These are phyloP conservation scores for Thielaviopsis punctulata DNA, from an alignment of 2,329 filamentous ascomycete genomes.

Conservation along the genomic window DNA sequence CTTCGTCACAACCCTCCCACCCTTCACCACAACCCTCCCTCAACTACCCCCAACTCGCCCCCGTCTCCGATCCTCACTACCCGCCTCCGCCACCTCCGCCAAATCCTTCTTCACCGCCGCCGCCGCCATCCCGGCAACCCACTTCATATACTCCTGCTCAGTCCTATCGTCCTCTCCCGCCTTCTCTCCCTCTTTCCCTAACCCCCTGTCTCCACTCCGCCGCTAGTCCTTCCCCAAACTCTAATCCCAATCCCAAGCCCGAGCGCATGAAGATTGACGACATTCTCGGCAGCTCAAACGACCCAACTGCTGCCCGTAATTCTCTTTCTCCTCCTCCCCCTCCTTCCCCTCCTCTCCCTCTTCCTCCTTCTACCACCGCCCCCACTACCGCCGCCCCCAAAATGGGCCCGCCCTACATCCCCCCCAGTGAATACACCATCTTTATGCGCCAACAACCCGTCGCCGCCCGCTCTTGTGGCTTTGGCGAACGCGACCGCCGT, in stretches of 20 bases:
- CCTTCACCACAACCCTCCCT: too few species aligned
- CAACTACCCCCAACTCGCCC: too few species aligned
- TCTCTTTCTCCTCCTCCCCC: background rate
- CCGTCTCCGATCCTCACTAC: too few species aligned
- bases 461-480: constrained; percentile 65
- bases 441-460: constrained; percentile 60
- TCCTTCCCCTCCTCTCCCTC: background rate
- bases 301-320: background rate
- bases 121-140: too few species aligned
- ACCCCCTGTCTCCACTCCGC: too few species aligned
- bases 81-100: too few species aligned
- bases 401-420: background rate
- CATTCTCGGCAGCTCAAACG: constrained; percentile 11
- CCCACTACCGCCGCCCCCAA: background rate
- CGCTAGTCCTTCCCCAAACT: too few species aligned
- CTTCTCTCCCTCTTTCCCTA: too few species aligned
- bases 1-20: background rate
- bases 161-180: too few species aligned
- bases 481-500: constrained; percentile 64
- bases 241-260: constrained; percentile 6
- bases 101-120: too few species aligned
- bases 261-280: constrained; percentile 15
- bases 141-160: too few species aligned
- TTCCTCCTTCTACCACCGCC: background rate
- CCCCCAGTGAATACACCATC: constrained; percentile 25